Conservation (phyloP, 2,329 filamentous ascomycete species). For the Emmonsia crescens region DNA sequence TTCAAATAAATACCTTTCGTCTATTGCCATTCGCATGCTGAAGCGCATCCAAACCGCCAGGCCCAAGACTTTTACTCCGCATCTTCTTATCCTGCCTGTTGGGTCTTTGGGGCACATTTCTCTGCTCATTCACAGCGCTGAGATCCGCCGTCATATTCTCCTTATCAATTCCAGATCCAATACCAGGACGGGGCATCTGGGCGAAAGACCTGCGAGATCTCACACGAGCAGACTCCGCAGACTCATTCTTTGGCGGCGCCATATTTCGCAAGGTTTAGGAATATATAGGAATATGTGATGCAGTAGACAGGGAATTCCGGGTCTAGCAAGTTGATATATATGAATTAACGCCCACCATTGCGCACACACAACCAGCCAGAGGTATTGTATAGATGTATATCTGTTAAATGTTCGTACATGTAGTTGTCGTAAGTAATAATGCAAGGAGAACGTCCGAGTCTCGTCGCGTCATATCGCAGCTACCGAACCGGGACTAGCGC, state of each 20-base stretch:
- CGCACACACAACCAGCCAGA: neutral
- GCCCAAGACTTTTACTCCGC: conserved; percentile 91
- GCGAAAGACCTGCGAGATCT: conserved; percentile 62
- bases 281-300: neutral
- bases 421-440: too few species aligned
- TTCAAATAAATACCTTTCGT: conserved; percentile 55
- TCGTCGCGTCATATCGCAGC: conserved; percentile 16
- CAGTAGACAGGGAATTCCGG: neutral
- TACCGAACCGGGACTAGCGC: conserved; percentile 23
- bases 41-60: conserved; percentile 74
- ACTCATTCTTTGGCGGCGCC: conserved; percentile 25
- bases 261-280: conserved; percentile 13
- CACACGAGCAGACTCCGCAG: conserved; percentile 23
- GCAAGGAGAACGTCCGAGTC: neutral
- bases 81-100: conserved; percentile 51
- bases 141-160: conserved; percentile 67
- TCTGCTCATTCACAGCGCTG: conserved; percentile 31
- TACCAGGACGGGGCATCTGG: conserved; percentile 43
- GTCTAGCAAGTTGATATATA: neutral
- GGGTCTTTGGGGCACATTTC: conserved; percentile 12
- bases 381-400: neutral
- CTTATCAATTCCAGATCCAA: conserved; percentile 47
- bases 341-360: neutral
- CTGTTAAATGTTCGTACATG: too few species aligned
- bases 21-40: conserved; percentile 62